Base-by-base conservation (phyloP, 176 grass and related monocot species). In the Miscanthus lutarioriparius region DNA sequence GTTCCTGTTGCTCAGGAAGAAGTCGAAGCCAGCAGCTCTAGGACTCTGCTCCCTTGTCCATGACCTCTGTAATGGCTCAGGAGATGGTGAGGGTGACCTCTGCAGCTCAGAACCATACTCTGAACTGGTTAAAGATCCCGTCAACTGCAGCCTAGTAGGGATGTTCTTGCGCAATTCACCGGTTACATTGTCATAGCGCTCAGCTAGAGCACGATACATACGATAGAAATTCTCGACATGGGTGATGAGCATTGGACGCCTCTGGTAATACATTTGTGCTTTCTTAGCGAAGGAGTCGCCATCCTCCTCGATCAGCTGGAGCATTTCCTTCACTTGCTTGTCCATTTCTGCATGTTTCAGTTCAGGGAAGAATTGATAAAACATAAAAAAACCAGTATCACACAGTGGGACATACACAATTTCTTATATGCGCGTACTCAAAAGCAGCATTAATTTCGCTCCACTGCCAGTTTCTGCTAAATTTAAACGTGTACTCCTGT, bases 211-310 rank as follows among this genome's bases (percentile, higher is more conserved):
- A 5, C 90, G 87, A 72, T 94, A 94, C 90, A 94, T 94, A 56
- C 87, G 85, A 67, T 94, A 92, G 75, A 89, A 94, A 35, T 90
- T 89, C 38, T 94, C 90, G 0, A 94, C 92, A 14, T 92, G 87
- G 47, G 75, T 88, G 36, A 94, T 11, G 45, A 94, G 85, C 85
- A 89, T 27, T 0, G 92, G 92, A 51, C 90, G 92, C 75, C 82
- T 94, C 85, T 92, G 84, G 8, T 94, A 94, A 64, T 94, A 92
- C 87, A 92, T 94, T n/a, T 94, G 87, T 15, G 89, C 90, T 88
- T 92, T 94, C 85, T 90, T 92, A 10, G 90, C 90, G 22, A 92
- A 94, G 1, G 90, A 94, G 39, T 92, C 92, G 0, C 90, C 92
- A 4, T 94, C 90, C 38, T 92, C 89, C 81, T 92, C 89, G 1